phyloP scores from a whole-genome alignment of 176 grass and related monocot genomes.

The Paspalum vaginatum region DNA sequence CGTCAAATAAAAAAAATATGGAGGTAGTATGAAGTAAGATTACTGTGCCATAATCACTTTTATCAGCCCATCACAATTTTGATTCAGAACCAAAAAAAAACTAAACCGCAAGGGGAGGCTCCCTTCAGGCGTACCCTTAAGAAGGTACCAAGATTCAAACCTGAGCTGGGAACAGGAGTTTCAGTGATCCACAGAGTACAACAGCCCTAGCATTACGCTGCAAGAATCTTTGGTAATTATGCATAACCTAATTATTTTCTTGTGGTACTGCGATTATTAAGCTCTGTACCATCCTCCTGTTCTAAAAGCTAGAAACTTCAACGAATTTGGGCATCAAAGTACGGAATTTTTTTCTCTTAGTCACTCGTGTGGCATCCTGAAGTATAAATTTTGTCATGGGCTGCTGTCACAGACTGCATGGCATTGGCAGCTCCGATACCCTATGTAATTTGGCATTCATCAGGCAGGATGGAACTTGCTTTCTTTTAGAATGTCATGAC shows the following conservation, averaged over 20 bases:
- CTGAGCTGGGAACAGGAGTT: no score
- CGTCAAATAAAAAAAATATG: no score
- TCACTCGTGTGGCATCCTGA: neutral
- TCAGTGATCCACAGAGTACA: no score
- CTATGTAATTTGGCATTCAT: constrained; percentile 34
- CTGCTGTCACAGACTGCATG: neutral
- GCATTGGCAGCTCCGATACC: constrained; percentile 14
- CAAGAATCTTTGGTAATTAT: no score
- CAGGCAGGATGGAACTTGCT: neutral
- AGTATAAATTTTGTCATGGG: neutral
- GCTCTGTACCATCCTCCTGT: neutral
- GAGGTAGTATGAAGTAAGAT: neutral
- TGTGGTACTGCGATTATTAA: neutral
- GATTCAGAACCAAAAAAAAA: no score
- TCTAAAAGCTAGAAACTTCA: neutral
- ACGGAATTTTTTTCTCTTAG: neutral
- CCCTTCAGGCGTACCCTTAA: no score
- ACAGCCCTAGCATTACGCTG: no score
- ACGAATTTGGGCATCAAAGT: neutral
- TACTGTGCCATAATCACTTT: constrained; percentile 12
- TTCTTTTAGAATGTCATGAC: constrained; percentile 5
- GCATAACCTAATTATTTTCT: neutral
- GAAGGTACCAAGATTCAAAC: no score
- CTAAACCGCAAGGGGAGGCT: no score
- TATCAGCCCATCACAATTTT: neutral